Conservation (phyloP, 805 yeast species). For the Cyberlindnera mrakii region DNA sequence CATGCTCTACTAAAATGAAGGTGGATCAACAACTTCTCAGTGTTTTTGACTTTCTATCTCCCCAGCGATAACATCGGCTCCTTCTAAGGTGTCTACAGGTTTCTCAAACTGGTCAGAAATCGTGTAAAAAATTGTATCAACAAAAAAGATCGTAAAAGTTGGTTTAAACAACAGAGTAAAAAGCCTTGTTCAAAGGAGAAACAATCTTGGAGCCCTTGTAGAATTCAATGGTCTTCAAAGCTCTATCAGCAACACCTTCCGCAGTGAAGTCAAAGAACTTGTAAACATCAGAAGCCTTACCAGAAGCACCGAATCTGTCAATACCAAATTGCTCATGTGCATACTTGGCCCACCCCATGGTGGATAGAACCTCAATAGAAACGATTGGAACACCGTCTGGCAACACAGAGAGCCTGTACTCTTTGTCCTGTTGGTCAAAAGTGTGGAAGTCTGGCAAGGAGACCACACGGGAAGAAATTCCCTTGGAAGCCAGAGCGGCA, state of each 20-base stretch:
- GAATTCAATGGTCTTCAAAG: slow-evolving; percentile 68
- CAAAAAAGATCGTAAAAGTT: background rate
- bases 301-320: slow-evolving; percentile 95
- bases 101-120: too few relatives aligned
- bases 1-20: too few relatives aligned
- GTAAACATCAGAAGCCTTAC: slow-evolving; percentile 79
- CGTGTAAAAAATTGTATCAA: background rate
- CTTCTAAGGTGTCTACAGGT: too few relatives aligned
- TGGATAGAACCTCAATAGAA: slow-evolving; percentile 89
- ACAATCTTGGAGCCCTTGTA: slow-evolving; percentile 69
- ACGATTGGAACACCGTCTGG: slow-evolving; percentile 93
- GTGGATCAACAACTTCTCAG: too few relatives aligned
- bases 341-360: slow-evolving; percentile 91
- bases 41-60: too few relatives aligned
- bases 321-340: slow-evolving; percentile 96
- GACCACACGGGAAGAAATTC: slow-evolving; percentile 75
- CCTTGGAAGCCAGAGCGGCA: slow-evolving; percentile 56
- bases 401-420: slow-evolving; percentile 78
- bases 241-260: slow-evolving; percentile 88
- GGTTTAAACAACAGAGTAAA: slow-evolving; percentile 34
- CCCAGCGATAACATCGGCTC: too few relatives aligned
- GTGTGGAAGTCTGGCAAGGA: slow-evolving; percentile 91
- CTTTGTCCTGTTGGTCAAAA: slow-evolving; percentile 76
- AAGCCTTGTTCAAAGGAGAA: slow-evolving; percentile 79
- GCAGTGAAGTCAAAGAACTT: slow-evolving; percentile 85